phyloP scores from a whole-genome alignment of 495 filamentous ascomycete species.

The Schizothecium vesticola region DNA sequence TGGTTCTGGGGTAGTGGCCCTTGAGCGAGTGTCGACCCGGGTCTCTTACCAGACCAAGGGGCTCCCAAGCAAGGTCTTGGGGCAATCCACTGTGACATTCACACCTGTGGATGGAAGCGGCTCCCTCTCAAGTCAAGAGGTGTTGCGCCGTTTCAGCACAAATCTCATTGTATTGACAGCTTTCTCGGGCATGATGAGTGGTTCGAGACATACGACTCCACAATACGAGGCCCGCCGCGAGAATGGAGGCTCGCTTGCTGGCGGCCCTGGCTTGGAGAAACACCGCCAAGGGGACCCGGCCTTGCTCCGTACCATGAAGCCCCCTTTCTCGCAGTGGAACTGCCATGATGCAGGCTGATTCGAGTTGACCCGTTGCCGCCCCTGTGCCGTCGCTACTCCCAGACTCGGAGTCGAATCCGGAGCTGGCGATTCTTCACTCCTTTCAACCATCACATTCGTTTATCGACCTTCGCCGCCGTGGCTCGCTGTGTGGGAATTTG shows the following conservation, averaged over 20 bases:
- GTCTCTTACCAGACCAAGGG: not conserved
- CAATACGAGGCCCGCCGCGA: not conserved
- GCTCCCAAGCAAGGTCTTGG: not conserved
- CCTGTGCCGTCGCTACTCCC: slow-evolving; percentile 11
- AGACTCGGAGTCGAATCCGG: slow-evolving; percentile 11
- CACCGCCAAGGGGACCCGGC: not conserved
- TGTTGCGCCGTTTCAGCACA: not conserved
- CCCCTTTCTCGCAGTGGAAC: slow-evolving; percentile 20
- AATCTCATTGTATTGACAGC: not conserved
- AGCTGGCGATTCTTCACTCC: slow-evolving; percentile 18
- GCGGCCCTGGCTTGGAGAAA: not conserved
- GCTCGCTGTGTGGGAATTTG: slow-evolving; percentile 18
- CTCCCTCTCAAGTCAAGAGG: not conserved
- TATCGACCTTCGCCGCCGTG: slow-evolving; percentile 22
- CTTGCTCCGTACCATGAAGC: slow-evolving; percentile 2
- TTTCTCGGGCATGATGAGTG: not conserved
- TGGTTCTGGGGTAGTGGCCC: not conserved
- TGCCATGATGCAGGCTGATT: slow-evolving; percentile 5
- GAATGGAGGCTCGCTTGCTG: not conserved
- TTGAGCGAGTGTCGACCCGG: not conserved
- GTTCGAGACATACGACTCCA: not conserved
- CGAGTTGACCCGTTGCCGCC: slow-evolving; percentile 9
- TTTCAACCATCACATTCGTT: slow-evolving; percentile 18
- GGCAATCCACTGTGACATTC: not conserved
- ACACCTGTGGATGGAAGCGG: not conserved